Percentiles rank a stretch among this genome's conserved stretches.
Conservation (phyloP, 2,329 filamentous ascomycete genomes). For the Fusarium circinatum region DNA sequence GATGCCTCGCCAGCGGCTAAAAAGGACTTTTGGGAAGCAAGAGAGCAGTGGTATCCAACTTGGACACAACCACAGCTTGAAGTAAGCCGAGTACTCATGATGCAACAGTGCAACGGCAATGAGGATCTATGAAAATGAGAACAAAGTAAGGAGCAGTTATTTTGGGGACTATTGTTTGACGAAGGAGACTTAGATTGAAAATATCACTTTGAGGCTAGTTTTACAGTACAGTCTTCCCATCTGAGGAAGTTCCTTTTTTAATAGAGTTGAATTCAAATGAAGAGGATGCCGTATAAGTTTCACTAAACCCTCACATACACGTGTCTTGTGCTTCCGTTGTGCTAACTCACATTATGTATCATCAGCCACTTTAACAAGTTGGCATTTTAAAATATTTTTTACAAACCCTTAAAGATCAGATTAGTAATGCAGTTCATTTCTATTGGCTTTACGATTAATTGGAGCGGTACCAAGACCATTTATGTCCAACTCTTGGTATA, state of each 20-base stretch:
- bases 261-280: neutral
- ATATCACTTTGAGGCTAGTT: neutral
- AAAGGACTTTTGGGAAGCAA: constrained; percentile 80
- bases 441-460: neutral
- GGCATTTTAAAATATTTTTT: neutral
- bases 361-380: neutral
- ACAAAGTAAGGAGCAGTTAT: neutral
- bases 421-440: neutral
- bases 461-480: neutral
- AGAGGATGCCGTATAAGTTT: neutral
- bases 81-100: constrained; percentile 75
- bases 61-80: constrained; percentile 77
- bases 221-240: neutral
- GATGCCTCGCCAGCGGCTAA: constrained; percentile 73
- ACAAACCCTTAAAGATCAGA: neutral
- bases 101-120: constrained; percentile 73
- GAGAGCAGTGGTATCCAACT: constrained; percentile 73
- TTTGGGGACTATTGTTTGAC: neutral
- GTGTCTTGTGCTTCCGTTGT: neutral
- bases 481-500: neutral
- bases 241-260: neutral
- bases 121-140: constrained; percentile 52
- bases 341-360: neutral
- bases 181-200: neutral
- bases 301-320: neutral